Evolutionary conservation across 2,329 filamentous ascomycete species (phyloP).

Genomic region (Trichophyton schoenleinii): DNA sequence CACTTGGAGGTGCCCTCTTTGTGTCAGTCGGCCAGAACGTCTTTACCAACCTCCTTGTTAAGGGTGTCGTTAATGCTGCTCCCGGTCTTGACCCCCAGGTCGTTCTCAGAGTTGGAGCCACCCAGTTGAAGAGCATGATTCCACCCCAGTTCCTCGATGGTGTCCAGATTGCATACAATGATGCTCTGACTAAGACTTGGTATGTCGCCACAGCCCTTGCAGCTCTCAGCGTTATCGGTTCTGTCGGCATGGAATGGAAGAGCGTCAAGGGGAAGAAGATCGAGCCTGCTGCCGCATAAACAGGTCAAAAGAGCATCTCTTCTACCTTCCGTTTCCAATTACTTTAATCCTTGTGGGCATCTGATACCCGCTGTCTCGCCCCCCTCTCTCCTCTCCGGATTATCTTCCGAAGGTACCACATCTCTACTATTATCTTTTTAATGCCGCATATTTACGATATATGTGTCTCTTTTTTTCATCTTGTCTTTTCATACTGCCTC

Average conservation of each 20-base stretch:
- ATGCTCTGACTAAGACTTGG: constrained; percentile 46
- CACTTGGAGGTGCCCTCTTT: constrained; percentile 17
- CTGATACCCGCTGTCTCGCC: neutral
- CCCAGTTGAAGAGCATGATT: constrained; percentile 46
- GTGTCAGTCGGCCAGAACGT: constrained; percentile 17
- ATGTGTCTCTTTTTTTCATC: neutral
- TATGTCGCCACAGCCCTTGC: constrained; percentile 47
- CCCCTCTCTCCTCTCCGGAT: neutral
- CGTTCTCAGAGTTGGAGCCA: constrained; percentile 41
- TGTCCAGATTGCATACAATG: constrained; percentile 54
- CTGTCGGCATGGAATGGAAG: constrained; percentile 47
- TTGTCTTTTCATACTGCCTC: neutral
- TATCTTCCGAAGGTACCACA: neutral
- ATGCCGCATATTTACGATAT: neutral
- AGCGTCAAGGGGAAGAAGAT: constrained; percentile 12
- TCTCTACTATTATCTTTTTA: neutral
- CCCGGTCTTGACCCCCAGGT: constrained; percentile 32
- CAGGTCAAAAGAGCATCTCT: neutral
- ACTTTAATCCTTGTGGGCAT: neutral
- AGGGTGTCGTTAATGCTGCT: constrained; percentile 8
- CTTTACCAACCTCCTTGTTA: constrained; percentile 14
- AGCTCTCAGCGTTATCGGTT: constrained; percentile 43
- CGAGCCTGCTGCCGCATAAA: constrained; percentile 7
- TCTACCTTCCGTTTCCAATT: neutral
- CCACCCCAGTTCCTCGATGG: constrained; percentile 37